Base-by-base conservation (phyloP, 768 basidiomycete genomes). In the Erythrobasidium yunnanense region DNA sequence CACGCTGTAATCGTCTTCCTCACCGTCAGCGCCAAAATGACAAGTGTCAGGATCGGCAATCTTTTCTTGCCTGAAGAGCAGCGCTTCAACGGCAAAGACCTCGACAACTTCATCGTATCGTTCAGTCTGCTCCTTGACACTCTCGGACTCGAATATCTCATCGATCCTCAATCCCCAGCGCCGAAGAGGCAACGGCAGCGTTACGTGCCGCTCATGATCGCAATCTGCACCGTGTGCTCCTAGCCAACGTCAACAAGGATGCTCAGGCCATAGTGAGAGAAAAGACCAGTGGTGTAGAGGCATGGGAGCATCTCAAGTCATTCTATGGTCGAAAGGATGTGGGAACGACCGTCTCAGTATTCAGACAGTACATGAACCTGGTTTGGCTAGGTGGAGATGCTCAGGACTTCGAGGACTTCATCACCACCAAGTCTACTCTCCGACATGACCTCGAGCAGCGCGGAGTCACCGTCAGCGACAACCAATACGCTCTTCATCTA, bases 81-180 rank as follows among this genome's bases (percentile, higher is more conserved):
- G 38, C 38, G 38, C 38, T 42, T 42, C 38, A n/a, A 42, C n/a
- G 38, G 38, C n/a, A 42, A 42, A 42, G 38, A 42, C 38, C 38
- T 42, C 11, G 38, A 42, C 38, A n/a, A 30, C n/a, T 55, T 55
- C n/a, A 27, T 27, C n/a, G 23, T 55, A 11, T 55, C 53, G 23
- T 55, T 55, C 25, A 27, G 23, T 4, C 32, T 55, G n/a, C 32
- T 55, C 23, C 23, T 32, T 7, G 53, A 23, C 4, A 27, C 53
- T 8, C n/a, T 55, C 25, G 53, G 53, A 27, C 53, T 55, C 7
- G 53, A 20, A 27, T 55, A 55, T 27, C 53, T 55, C 53, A 55
- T 55, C 53, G 53, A 55, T 30, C n/a, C 20, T 5, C 38, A 42
- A 42, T 11, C 11, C 38, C 11, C 38, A 42, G 38, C 38, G 11